phyloP scores from a whole-genome alignment of 1,284 basidiomycete species.

The Leccinum subrobustum region DNA sequence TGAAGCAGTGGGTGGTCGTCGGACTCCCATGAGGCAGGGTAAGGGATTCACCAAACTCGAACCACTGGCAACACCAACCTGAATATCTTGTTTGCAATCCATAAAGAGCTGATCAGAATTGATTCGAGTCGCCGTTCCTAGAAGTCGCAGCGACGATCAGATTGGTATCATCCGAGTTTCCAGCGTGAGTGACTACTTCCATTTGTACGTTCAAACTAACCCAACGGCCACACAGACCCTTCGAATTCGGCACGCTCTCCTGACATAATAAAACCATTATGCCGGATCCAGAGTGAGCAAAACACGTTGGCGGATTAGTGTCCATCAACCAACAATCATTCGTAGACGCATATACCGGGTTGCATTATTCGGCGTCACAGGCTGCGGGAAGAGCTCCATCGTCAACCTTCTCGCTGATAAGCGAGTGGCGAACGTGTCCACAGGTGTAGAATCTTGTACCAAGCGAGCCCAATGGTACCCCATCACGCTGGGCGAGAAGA shows the following conservation, averaged over 20 bases:
- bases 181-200: slow-evolving; percentile 7
- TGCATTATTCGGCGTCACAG: slow-evolving; percentile 27
- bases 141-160: not conserved
- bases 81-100: not conserved
- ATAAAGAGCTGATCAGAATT: not conserved
- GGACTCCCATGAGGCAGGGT: slow-evolving; percentile 20
- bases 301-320: not conserved
- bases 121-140: not conserved
- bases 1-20: not conserved
- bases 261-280: slow-evolving; percentile 6
- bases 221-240: slow-evolving; percentile 1
- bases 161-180: not conserved
- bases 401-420: slow-evolving; percentile 27
- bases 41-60: slow-evolving; percentile 5
- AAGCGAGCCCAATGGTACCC: slow-evolving; percentile 30
- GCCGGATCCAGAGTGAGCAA: slow-evolving; percentile 18
- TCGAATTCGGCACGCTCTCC: not conserved
- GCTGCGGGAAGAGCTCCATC: slow-evolving; percentile 31
- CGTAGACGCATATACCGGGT: slow-evolving; percentile 28
- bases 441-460: slow-evolving; percentile 27
- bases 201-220: not conserved
- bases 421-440: slow-evolving; percentile 22
- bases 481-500: slow-evolving; percentile 18
- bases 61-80: not conserved
- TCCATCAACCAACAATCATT: slow-evolving; percentile 8